These are phyloP conservation scores for Cutaneotrichosporon sp. DNA, from an alignment of 1,284 basidiomycete species.

Conservation along the genomic window DNA sequence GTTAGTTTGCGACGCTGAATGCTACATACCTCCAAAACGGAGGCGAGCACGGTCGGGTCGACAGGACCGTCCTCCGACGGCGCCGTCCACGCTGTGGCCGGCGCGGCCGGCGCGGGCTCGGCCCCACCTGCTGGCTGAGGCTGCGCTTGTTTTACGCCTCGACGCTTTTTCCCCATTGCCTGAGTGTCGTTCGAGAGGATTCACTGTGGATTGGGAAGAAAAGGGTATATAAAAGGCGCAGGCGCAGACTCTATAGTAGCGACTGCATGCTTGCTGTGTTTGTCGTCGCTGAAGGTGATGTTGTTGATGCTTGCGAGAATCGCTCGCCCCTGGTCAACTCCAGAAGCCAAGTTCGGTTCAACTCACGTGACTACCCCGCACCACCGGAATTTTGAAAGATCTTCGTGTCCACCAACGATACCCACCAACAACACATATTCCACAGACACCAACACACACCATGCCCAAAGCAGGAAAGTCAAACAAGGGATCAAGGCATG, in stretches of 20 bases:
- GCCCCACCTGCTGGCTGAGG: background rate
- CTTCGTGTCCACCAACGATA: background rate
- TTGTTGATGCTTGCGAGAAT: background rate
- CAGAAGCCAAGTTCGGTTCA: too few relatives aligned
- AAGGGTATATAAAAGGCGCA: background rate
- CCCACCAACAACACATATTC: background rate
- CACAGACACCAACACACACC: background rate
- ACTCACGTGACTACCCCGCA: slow-evolving; percentile 10
- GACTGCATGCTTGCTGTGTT: too few relatives aligned
- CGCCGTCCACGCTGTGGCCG: too few relatives aligned
- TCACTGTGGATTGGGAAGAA: background rate
- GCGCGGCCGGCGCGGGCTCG: too few relatives aligned
- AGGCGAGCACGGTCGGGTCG: slow-evolving; percentile 23
- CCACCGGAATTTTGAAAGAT: slow-evolving; percentile 15
- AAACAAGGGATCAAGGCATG: slow-evolving; percentile 55
- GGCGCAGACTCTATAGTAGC: background rate
- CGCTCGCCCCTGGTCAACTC: background rate
- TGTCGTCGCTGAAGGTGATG: background rate
- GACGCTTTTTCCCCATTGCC: background rate
- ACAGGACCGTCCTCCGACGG: background rate
- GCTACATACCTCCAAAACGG: slow-evolving; percentile 19
- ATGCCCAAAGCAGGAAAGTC: slow-evolving; percentile 41
- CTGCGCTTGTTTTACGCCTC: background rate
- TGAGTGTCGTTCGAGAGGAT: too few relatives aligned
- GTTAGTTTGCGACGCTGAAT: background rate